These are phyloP conservation scores for Bruguiera gymnorhiza DNA, from an alignment of 345 rosid genomes.

Conservation along the genomic window DNA sequence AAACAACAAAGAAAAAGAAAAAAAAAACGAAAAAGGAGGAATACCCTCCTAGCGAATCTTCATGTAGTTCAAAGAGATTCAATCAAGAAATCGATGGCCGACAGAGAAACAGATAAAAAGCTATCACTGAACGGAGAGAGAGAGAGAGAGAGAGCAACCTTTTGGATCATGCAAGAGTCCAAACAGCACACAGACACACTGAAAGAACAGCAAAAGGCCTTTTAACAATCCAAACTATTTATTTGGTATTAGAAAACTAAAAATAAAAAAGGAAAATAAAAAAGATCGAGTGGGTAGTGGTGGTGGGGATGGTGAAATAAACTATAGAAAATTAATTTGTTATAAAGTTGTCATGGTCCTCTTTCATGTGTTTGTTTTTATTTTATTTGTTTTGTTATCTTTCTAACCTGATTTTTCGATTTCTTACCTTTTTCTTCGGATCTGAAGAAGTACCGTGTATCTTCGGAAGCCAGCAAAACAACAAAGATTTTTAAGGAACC, in stretches of 20 bases:
- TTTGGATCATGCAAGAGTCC: constrained; percentile 50
- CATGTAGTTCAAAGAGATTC: constrained; percentile 30
- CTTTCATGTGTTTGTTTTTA: background rate
- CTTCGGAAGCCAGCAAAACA: constrained; percentile 57
- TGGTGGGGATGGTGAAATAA: constrained; percentile 6
- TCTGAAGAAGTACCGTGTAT: constrained; percentile 46
- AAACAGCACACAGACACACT: constrained; percentile 27
- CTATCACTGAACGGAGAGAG: constrained; percentile 15
- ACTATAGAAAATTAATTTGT: no score
- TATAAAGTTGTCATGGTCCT: constrained; percentile 5
- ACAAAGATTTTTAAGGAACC: constrained; percentile 55
- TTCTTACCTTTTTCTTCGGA: constrained; percentile 59
- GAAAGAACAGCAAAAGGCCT: constrained; percentile 20
- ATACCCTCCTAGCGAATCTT: constrained; percentile 24
- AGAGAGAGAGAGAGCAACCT: constrained; percentile 16
- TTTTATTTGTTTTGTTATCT: background rate
- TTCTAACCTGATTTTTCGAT: constrained; percentile 6
- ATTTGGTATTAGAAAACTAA: background rate
- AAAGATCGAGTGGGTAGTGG: background rate
- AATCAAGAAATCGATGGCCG: constrained; percentile 45
- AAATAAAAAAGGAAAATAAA: background rate
- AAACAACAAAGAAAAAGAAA: background rate
- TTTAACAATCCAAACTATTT: background rate
- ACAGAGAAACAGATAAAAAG: constrained; percentile 42
- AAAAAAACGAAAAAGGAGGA: background rate